Base-by-base conservation (phyloP, 192 early-diverging fungal species). In the Coemansia sp. region DNA sequence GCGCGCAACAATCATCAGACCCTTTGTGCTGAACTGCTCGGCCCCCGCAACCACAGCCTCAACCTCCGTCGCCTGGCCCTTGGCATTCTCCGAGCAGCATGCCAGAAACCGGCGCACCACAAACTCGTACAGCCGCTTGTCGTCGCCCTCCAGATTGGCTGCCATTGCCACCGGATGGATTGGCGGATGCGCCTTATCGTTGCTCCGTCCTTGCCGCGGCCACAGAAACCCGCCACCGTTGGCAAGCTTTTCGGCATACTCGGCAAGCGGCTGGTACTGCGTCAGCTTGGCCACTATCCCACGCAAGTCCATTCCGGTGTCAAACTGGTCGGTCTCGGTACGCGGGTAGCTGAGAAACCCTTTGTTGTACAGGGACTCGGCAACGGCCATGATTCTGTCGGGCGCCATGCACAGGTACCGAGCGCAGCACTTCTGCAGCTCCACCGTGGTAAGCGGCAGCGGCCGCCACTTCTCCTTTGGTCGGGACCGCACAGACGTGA, bases 161-260 rank as follows among this genome's bases (percentile, higher is more conserved):
- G 85, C 85, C 17, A 73, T 79, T 20, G 75, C 85, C 0, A 89
- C 90, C 2, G 97, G 96, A 73, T 99, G 96, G 69, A 99, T 99
- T 10, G 97, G 97, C 17, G 96, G 97, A 90, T 99, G 97, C 1
- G 97, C 95, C 69, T 96, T 89, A 72, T 99, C 97, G 71, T 97
- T 95, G 67, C 93, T 87, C 32, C 86, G 86, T 5, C 97, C 97
- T 42, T 77, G 85, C 48, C 95, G 86, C 11, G 97, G 96, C 45
- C 75, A 74, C 54, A 68, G 59, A 70, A 95, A 96, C 37, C 79
- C 86, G 1, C 79, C 86, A 0, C 90, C 92, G 54, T 86, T 67
- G 0, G 86, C 70, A 7, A 97, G 76, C 17, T 91, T 86, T 43
- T 63, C 64, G 0, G 78, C 84, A 55, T 84, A 87, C 19, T 48